Evolutionary conservation across 352 stramenopile genomes (phyloP).

Genomic region (Aphanomyces euteiches): DNA sequence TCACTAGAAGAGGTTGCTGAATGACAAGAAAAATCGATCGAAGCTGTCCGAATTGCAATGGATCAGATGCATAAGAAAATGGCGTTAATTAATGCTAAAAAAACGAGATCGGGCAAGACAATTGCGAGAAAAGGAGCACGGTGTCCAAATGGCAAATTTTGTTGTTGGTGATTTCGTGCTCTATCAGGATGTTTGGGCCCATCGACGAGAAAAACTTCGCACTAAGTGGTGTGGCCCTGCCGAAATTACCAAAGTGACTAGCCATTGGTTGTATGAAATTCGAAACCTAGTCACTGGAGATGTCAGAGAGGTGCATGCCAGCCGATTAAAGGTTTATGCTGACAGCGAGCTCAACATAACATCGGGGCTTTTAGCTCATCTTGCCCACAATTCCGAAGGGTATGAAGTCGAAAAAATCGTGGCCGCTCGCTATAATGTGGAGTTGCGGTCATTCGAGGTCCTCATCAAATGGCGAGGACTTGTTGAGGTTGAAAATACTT

Average conservation of each 20-base stretch:
- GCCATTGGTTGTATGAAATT: conserved; percentile 32
- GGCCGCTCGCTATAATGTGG: too few species aligned
- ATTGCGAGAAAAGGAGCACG: conserved; percentile 9
- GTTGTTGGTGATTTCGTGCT: conserved; percentile 32
- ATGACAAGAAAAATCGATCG: not conserved
- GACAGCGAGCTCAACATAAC: too few species aligned
- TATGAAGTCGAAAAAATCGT: too few species aligned
- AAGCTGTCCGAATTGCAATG: not conserved
- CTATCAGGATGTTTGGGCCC: conserved; percentile 33
- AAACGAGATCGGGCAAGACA: not conserved
- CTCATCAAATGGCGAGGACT: too few species aligned
- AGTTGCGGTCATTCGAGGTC: too few species aligned
- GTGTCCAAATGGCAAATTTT: conserved; percentile 31
- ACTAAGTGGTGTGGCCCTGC: conserved; percentile 32
- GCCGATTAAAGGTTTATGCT: too few species aligned
- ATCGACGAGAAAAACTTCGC: conserved; percentile 26
- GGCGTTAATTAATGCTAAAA: not conserved
- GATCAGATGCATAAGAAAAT: conserved; percentile 7
- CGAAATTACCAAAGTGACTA: conserved; percentile 19
- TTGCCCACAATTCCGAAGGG: too few species aligned
- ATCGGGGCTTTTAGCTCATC: too few species aligned
- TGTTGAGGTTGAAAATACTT: too few species aligned
- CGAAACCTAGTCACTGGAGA: conserved; percentile 29
- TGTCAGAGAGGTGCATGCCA: not conserved
- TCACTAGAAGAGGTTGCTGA: not conserved